Conservation (phyloP, 441 rosid species). For the Capsella rubella region DNA sequence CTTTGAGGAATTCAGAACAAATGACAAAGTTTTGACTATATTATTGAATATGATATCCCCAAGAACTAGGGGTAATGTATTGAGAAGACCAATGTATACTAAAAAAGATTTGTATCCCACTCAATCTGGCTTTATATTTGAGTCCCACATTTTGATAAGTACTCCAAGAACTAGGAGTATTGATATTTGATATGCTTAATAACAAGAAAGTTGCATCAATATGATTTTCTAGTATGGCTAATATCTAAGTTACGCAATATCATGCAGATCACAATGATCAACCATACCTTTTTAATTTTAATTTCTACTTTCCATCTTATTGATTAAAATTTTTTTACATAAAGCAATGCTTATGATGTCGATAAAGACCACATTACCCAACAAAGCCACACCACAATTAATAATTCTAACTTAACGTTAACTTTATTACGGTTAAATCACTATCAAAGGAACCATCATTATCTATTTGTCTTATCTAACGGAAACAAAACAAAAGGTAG, state of each 20-base stretch:
- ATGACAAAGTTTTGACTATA: not conserved
- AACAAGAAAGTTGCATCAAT: not conserved
- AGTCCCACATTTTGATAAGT: not conserved
- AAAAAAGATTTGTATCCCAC: conserved; percentile 33
- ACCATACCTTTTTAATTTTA: not conserved
- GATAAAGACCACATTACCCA: conserved; percentile 33
- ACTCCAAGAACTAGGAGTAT: too few species aligned
- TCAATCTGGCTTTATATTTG: conserved; percentile 3
- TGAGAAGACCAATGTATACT: conserved; percentile 27
- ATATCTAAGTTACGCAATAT: conserved; percentile 28
- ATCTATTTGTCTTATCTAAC: conserved; percentile 35
- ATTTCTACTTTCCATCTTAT: not conserved
- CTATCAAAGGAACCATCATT: not conserved
- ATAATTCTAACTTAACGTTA: not conserved
- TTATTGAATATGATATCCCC: conserved; percentile 28
- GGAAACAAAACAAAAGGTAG: conserved; percentile 31
- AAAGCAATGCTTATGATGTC: conserved; percentile 28
- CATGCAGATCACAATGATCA: conserved; percentile 31
- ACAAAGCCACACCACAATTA: conserved; percentile 14
- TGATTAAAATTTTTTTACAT: not conserved
- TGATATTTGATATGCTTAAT: not conserved
- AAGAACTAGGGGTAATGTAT: conserved; percentile 27
- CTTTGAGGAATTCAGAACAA: not conserved
- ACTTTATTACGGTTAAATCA: conserved; percentile 1
- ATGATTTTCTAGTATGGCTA: conserved; percentile 3